Conservation (phyloP, 306 rosid species). For the Dicorynia guianensis region DNA sequence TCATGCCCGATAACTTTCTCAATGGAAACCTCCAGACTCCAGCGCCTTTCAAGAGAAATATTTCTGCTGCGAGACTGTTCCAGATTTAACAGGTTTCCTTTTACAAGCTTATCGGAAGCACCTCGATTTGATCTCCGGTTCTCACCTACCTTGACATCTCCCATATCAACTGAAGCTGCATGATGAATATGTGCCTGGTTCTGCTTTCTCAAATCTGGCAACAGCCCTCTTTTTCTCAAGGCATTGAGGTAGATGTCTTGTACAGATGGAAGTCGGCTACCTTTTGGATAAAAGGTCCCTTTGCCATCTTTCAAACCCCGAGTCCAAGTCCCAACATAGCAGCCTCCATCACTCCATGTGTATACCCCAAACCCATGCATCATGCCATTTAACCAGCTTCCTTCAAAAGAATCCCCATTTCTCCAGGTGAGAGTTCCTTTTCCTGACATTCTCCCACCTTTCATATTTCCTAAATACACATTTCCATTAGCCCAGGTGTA, state of each 20-base stretch:
- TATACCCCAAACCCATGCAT: slow-evolving; percentile 96
- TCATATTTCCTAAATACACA: slow-evolving; percentile 93
- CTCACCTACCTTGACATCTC: slow-evolving; percentile 63
- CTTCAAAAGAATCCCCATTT: slow-evolving; percentile 91
- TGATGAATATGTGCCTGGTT: slow-evolving; percentile 83
- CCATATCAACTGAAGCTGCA: slow-evolving; percentile 76
- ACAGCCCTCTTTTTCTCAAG: slow-evolving; percentile 88
- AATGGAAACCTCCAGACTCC: slow-evolving; percentile 98
- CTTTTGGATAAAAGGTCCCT: slow-evolving; percentile 91
- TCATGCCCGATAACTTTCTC: slow-evolving; percentile 84
- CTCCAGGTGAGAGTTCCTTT: slow-evolving; percentile 96
- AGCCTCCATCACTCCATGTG: slow-evolving; percentile 94
- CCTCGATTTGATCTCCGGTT: slow-evolving; percentile 62
- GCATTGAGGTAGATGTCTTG: slow-evolving; percentile 93
- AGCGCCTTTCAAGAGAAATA: slow-evolving; percentile 91
- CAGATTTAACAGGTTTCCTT: slow-evolving; percentile 74
- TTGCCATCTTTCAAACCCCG: slow-evolving; percentile 93
- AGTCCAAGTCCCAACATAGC: slow-evolving; percentile 98
- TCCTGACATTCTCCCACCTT: slow-evolving; percentile 93
- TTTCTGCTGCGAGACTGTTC: slow-evolving; percentile 80
- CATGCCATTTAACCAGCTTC: slow-evolving; percentile 93
- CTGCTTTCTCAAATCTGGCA: slow-evolving; percentile 87
- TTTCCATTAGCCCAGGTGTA: slow-evolving; percentile 91
- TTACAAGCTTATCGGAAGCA: slow-evolving; percentile 66
- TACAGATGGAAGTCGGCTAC: slow-evolving; percentile 82